Evolutionary conservation across 768 basidiomycete genomes (phyloP).

Genomic region (Tulasnella calospora): DNA sequence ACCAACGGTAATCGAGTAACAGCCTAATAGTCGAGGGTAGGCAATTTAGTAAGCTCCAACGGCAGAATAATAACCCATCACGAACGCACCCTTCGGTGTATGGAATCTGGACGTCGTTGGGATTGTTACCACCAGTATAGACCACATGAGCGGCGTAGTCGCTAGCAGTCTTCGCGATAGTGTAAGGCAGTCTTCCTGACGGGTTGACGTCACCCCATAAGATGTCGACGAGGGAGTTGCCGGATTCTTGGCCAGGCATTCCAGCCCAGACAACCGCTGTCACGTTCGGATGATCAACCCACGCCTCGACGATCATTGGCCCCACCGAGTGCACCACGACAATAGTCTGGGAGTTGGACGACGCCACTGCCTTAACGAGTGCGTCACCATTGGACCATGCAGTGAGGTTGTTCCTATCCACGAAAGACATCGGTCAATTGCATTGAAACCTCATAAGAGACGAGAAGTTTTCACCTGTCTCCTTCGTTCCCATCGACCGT

Average conservation of each 20-base stretch:
- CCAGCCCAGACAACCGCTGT: slow-evolving; percentile 55
- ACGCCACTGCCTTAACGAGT: slow-evolving; percentile 60
- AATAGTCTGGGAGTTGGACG: slow-evolving; percentile 50
- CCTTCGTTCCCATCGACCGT: slow-evolving; percentile 75
- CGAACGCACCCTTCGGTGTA: slow-evolving; percentile 53
- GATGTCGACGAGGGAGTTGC: slow-evolving; percentile 67
- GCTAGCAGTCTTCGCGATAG: slow-evolving; percentile 56
- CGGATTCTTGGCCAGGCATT: slow-evolving; percentile 61
- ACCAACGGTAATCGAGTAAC: slow-evolving; percentile 33
- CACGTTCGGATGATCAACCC: slow-evolving; percentile 41
- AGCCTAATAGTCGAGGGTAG: slow-evolving; percentile 16
- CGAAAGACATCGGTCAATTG: not conserved
- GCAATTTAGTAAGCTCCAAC: not conserved
- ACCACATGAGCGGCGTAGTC: slow-evolving; percentile 53
- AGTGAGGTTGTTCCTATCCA: slow-evolving; percentile 52
- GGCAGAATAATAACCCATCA: not conserved
- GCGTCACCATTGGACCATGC: slow-evolving; percentile 70
- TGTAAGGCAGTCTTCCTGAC: slow-evolving; percentile 65
- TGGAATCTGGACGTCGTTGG: slow-evolving; percentile 45
- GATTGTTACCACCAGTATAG: slow-evolving; percentile 31
- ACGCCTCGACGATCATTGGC: slow-evolving; percentile 34
- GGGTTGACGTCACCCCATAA: slow-evolving; percentile 67
- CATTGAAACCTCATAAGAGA: not conserved
- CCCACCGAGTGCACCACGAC: slow-evolving; percentile 38
- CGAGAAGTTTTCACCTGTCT: slow-evolving; percentile 38